Conservation (phyloP, 148 eudicot species). For the Fallopia convolvulus region DNA sequence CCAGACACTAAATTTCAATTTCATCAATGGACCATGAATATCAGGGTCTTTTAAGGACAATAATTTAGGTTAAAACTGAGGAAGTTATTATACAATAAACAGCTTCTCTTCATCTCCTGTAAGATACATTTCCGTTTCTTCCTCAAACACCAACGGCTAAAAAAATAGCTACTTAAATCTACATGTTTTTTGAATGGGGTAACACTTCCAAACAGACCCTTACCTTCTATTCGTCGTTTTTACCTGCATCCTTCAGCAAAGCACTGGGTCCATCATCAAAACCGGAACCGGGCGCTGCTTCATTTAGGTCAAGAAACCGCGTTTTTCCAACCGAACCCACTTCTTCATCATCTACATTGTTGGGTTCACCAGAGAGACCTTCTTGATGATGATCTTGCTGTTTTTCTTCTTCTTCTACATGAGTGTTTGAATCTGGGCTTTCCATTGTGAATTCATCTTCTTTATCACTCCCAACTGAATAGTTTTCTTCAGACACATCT, state of each 20-base stretch:
- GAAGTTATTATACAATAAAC: background rate
- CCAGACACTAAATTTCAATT: background rate
- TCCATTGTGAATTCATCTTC: slow-evolving; percentile 44
- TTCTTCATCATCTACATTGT: slow-evolving; percentile 31
- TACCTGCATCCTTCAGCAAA: slow-evolving; percentile 48
- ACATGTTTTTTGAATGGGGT: background rate
- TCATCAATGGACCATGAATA: background rate
- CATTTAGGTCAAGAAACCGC: slow-evolving; percentile 83
- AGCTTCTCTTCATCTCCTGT: slow-evolving; percentile 1
- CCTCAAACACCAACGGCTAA: background rate
- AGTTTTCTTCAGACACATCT: slow-evolving; percentile 34
- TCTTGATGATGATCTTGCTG: background rate
- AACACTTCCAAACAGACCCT: background rate
- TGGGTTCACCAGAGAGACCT: slow-evolving; percentile 15
- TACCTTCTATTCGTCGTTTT: slow-evolving; percentile 25
- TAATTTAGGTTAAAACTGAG: background rate
- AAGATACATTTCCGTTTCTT: background rate
- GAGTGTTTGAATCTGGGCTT: slow-evolving; percentile 46
- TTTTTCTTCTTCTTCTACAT: slow-evolving; percentile 17
- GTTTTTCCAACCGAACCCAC: slow-evolving; percentile 30
- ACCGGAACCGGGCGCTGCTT: slow-evolving; percentile 80
- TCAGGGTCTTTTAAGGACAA: background rate
- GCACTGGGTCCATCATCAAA: slow-evolving; percentile 73
- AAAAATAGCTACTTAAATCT: slow-evolving; percentile 3
- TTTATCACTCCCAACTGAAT: slow-evolving; percentile 36